These are phyloP conservation scores for Citrullus amarus DNA, from an alignment of 306 rosid species.

Conservation along the genomic window DNA sequence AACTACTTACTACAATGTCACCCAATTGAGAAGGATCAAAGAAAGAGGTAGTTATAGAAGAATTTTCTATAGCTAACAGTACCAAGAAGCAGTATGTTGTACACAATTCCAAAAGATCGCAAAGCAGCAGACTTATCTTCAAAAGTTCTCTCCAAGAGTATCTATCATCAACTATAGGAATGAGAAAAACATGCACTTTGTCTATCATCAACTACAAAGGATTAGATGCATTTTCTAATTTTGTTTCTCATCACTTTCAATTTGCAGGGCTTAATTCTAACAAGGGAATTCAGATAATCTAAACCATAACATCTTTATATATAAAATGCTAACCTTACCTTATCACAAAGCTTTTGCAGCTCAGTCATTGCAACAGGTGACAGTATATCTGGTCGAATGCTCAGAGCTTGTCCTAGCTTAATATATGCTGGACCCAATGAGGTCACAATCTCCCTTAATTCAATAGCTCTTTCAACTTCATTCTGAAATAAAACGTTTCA, in stretches of 20 bases:
- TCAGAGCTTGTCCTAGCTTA: constrained; percentile 97
- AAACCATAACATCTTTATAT: neutral
- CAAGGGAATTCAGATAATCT: neutral
- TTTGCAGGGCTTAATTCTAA: neutral
- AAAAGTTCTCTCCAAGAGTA: too few species aligned
- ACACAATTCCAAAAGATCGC: too few species aligned
- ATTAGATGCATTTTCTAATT: neutral
- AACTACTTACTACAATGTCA: too few species aligned
- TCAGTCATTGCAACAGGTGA: constrained; percentile 94
- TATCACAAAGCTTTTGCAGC: constrained; percentile 95
- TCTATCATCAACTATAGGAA: neutral
- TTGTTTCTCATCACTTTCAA: neutral
- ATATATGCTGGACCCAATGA: constrained; percentile 99
- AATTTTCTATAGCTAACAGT: too few species aligned
- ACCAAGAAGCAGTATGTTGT: too few species aligned
- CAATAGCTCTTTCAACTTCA: constrained; percentile 96
- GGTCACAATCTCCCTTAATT: constrained; percentile 87
- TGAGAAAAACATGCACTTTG: neutral
- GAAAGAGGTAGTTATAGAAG: too few species aligned
- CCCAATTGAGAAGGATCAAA: too few species aligned
- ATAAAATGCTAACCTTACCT: constrained; percentile 28
- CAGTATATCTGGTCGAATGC: constrained; percentile 91
- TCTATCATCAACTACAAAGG: neutral
- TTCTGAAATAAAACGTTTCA: constrained; percentile 38
- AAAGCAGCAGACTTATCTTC: too few species aligned